Evolutionary conservation across 2,329 filamentous ascomycete genomes (phyloP).

Genomic region (Fusarium albidum): DNA sequence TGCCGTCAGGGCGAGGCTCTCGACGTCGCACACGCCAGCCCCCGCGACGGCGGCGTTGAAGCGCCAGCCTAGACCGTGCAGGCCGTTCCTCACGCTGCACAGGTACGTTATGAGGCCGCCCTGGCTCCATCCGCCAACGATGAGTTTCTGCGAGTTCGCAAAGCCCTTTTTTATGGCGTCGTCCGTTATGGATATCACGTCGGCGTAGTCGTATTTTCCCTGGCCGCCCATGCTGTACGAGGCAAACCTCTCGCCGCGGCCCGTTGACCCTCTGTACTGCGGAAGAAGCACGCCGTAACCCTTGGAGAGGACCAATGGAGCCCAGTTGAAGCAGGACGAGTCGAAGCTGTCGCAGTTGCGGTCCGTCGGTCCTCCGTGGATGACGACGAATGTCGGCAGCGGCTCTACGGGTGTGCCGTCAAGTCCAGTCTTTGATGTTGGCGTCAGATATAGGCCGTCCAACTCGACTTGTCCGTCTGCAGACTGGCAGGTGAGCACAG

Average conservation of each 20-base stretch:
- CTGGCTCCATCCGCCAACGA: slow-evolving; percentile 49
- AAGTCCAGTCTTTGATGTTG: not conserved
- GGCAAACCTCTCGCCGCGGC: slow-evolving; percentile 45
- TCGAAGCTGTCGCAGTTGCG: slow-evolving; percentile 39
- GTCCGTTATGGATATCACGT: slow-evolving; percentile 46
- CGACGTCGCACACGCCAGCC: slow-evolving; percentile 48
- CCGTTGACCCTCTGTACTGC: slow-evolving; percentile 49
- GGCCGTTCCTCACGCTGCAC: slow-evolving; percentile 46
- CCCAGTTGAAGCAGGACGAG: slow-evolving; percentile 35
- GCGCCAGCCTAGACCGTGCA: slow-evolving; percentile 43
- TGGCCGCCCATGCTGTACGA: slow-evolving; percentile 39
- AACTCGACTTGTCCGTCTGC: slow-evolving; percentile 21
- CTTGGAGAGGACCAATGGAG: slow-evolving; percentile 43
- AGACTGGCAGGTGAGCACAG: slow-evolving; percentile 16
- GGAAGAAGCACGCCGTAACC: slow-evolving; percentile 49
- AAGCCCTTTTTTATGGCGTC: slow-evolving; percentile 43
- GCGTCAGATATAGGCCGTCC: slow-evolving; percentile 19
- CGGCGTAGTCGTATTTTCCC: slow-evolving; percentile 47
- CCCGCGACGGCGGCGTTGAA: slow-evolving; percentile 48
- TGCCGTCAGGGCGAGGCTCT: slow-evolving; percentile 45
- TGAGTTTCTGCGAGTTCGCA: slow-evolving; percentile 42
- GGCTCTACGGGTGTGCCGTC: not conserved
- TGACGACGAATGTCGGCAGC: slow-evolving; percentile 20
- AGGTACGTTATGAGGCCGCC: slow-evolving; percentile 51
- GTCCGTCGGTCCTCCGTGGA: slow-evolving; percentile 23